These are phyloP conservation scores for Dryadomyces sulphureus DNA, from an alignment of 2,329 filamentous ascomycete species.

Conservation along the genomic window DNA sequence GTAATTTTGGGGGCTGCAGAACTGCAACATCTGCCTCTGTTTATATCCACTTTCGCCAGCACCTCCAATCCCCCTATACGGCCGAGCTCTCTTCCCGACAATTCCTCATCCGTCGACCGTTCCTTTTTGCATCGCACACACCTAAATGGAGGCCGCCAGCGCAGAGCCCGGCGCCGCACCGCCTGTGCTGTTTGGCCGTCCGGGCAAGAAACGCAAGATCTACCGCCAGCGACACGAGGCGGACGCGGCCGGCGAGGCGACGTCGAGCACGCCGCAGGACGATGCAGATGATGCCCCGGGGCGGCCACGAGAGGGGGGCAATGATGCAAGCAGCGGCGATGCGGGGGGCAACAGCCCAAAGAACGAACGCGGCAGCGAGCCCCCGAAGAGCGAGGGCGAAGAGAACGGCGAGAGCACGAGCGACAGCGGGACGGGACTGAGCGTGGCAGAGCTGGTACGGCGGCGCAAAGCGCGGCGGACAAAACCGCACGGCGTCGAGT, in stretches of 20 bases:
- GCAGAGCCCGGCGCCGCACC: conserved; percentile 13
- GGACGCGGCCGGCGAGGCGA: background rate
- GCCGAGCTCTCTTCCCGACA: background rate
- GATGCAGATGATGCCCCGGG: background rate
- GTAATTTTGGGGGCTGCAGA: background rate
- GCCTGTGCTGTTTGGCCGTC: conserved; percentile 34
- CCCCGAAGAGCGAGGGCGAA: conserved; percentile 7
- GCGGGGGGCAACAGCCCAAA: background rate
- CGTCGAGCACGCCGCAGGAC: background rate
- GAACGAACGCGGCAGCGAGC: background rate
- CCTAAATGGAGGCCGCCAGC: background rate
- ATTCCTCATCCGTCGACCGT: background rate
- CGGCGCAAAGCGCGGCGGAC: conserved; percentile 35
- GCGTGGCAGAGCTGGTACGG: conserved; percentile 35
- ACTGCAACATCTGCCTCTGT: background rate
- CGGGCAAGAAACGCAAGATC: conserved; percentile 43
- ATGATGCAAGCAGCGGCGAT: background rate
- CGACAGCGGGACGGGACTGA: conserved; percentile 17
- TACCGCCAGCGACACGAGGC: conserved; percentile 32
- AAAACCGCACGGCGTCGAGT: conserved; percentile 40
- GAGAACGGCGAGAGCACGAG: conserved; percentile 4
- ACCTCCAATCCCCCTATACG: background rate
- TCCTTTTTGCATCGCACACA: background rate
- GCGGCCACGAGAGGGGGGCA: background rate
- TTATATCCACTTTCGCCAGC: background rate